Evolutionary conservation across 495 filamentous ascomycete genomes (phyloP), one percentile per base, ranked within the genome.

Genomic region (Annulohypoxylon bovei): DNA sequence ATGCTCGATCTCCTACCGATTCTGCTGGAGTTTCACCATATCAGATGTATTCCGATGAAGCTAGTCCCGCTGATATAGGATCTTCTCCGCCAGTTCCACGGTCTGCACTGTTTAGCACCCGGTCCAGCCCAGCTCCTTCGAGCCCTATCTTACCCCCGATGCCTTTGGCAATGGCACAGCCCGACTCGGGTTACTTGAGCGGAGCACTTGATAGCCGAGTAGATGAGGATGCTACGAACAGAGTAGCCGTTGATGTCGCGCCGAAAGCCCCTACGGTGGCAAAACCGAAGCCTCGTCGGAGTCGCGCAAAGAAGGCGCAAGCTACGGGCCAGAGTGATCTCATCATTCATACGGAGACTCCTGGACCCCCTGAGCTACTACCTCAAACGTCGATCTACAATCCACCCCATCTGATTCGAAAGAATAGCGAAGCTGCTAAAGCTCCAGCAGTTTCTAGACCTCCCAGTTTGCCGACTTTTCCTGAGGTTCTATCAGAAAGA

Each of bases 161-260:
- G 80, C 80, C 82, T 6, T 78, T 84, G 37, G 71, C 80, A 14
- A 55, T 46, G 67, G 76, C 77, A 2, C 82, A 85, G 61, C 81
- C 85, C 11, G 92, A 96, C 75, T 94, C 91, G 8, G 91, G 91
- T 0, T 94, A 93, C 72, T 92, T 93, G 90, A 94, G 91, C 77
- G 90, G 88, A 6, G 85, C 86, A 0, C 75, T 92, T 12, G 89
- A 92, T 18, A 75, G 83, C 14, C 71, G 87, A 33, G 81, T 86
- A 55, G 83, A 87, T 35, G 85, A 87, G 14, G 79, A 84, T 14
- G 76, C 80, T 39, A 78, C 71, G 9, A 77, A 68, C 22, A 78
- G 80, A 16, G 47, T 67, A 25, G 65, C 77, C 42, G 68, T 76
- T 11, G 71, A 80, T 56, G 76, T 7, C 3, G 58, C n/a, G 1